Evolutionary conservation across 2,329 filamentous ascomycete species (phyloP).

Genomic region (Raffaelea ambrosiae): DNA sequence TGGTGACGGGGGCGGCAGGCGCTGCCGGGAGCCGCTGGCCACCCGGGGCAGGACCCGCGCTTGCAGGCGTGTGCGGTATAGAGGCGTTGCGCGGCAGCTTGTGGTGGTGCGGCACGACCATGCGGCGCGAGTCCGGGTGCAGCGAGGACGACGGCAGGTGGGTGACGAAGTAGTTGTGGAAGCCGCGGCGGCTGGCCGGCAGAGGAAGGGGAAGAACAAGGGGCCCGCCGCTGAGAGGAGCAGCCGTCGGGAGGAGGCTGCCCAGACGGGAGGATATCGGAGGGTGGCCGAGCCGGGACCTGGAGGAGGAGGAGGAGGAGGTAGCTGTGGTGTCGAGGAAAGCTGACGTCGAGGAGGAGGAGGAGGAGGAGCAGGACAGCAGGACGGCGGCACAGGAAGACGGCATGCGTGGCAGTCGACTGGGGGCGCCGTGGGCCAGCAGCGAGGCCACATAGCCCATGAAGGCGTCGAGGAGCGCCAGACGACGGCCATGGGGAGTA

Average conservation of each 20-base stretch:
- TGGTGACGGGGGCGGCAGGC: conserved; percentile 46
- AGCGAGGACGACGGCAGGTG: conserved; percentile 89
- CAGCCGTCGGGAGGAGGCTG: background rate
- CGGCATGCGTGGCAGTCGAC: background rate
- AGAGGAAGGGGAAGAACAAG: too few relatives aligned
- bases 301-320: background rate
- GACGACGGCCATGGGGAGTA: background rate
- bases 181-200: conserved; percentile 27
- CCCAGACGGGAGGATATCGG: background rate
- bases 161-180: conserved; percentile 97
- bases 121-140: conserved; percentile 69
- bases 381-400: background rate
- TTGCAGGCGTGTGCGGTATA: conserved; percentile 58
- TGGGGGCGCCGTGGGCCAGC: conserved; percentile 2
- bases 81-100: conserved; percentile 81
- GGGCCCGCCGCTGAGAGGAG: too few relatives aligned
- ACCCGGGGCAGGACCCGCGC: conserved; percentile 35
- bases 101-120: conserved; percentile 57
- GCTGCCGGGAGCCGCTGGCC: conserved; percentile 41
- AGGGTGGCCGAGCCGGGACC: background rate
- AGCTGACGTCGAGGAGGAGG: too few relatives aligned
- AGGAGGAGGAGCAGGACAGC: background rate
- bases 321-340: too few relatives aligned
- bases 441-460: conserved; percentile 14
- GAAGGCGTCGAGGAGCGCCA: conserved; percentile 13